Base-by-base conservation (phyloP, 2,329 filamentous ascomycete genomes). In the Botrytis fragariae region DNA sequence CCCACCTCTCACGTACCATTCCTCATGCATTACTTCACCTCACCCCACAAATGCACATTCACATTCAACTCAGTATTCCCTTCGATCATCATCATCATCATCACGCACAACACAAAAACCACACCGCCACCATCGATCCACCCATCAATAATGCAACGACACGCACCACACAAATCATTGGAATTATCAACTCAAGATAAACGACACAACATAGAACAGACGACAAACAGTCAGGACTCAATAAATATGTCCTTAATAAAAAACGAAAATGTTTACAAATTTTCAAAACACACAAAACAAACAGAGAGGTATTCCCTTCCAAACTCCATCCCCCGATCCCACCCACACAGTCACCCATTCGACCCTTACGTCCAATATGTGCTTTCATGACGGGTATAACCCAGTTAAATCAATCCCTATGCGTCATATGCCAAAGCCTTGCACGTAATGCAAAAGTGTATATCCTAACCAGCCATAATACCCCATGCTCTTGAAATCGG, bases 381-480 rank as follows among this genome's bases (percentile, higher is more conserved):
- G 42, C 54, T 61, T 61, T 22, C 54, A 57, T 25, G 32, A 42
- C n/a, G 39, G 48, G 65, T 57, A 42, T 69, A 69, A 42, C 29
- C 54, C 32, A 70, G 10, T 70, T 45, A 16, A 44, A 35, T 61
- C 42, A 44, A n/a, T 61, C 32, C 54, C 37, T 8, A 70, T 62
- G 25, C 54, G 45, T 70, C n/a, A 45, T 70, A 62, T 70, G 68
- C 68, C 68, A 45, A 70, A 70, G 68, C 57, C 68, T 62, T 44
- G 68, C 68, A 70, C 51, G 54, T 39, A 62, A 70, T 60, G 37
- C 68, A 70, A 62, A 69, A 39, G 39, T 42, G 48, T 70, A 45
- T 70, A 70, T 70, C 68, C 39, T 70, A 29, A 25, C 54, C 68
- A 62, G 60, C 68, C 54, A 45, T 70, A n/a, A 44, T 44, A 61